Evolutionary conservation across 345 rosid genomes (phyloP), one percentile per base, ranked within the genome.

Genomic region (Raphanus sativus): DNA sequence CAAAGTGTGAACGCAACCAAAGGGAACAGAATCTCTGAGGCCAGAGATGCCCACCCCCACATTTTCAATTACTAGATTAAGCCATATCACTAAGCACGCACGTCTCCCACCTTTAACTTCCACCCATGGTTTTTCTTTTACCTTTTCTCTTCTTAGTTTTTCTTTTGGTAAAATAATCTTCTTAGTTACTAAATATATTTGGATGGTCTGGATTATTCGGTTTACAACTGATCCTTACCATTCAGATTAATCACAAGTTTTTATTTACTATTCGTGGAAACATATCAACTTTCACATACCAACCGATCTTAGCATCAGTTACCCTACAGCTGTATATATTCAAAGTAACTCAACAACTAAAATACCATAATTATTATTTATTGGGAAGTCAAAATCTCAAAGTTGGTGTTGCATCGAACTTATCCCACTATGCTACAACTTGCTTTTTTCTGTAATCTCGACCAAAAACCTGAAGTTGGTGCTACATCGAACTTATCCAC

Each of bases 1-100:
- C 5, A 6, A 48, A 54, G 82, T 79, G 82, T 79, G 82, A 79
- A 79, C 70, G 64, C 70, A 73, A 62, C 70, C 52, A 79, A 73
- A 67, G 82, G 65, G 74, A 73, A 73, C 78, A 73, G 77, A 73
- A 79, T 78, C 69, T 73, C 21, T 73, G 48, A 67, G 11, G 7
- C 33, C 8, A 59, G 67, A 78, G 77, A 78, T 78, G 77, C 82
- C 7, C 67, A 42, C 26, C 21, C 38, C n/a, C n/a, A 33, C 61
- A 21, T 11, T 65, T 73, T 66, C 17, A 25, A 78, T 73, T 67
- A 77, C 67, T 77, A 52, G 70, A 56, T 64, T 56, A 55, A 55
- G 34, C 66, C 65, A 65, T 77, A 16, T 36, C 48, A 77, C 13
- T 38, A 34, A 15, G 45, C 45, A 38, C 45, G 13, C 50, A 42